Evolutionary conservation across 2,329 filamentous ascomycete genomes (phyloP), one percentile per base, ranked within the genome.

Genomic region (Scedosporium aurantiacum): DNA sequence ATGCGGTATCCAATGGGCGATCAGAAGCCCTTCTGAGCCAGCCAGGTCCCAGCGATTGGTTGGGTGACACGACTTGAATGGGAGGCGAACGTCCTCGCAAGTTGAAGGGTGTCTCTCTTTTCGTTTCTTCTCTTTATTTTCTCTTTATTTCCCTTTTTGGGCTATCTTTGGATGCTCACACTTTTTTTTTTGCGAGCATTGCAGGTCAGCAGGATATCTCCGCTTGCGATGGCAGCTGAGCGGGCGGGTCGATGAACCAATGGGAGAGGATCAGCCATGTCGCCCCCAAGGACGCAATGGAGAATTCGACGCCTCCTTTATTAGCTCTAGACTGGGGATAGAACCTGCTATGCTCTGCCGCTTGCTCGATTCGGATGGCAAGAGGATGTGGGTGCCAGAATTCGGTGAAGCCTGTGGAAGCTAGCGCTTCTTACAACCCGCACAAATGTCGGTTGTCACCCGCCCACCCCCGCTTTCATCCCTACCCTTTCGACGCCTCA

Each of bases 391-490:
- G 18, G 50, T 18, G 56, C 32, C 14, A 58, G 25, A 58, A 58
- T 37, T 58, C 56, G 56, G 56, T 58, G 56, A 58, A 58, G 28
- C 12, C 16, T 58, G 56, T 58, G 56, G 56, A 37, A 37, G 27
- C 27, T 37, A 58, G 56, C 37, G 37, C 40, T 58, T 43, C 56
- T 16, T 37, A 37, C 32, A 37, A 37, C 5, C 32, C 25, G 14
- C 52, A 16, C 14, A 23, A 28, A 43, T 27, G 10, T 32, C 32
- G 40, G 12, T 60, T 50, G 25, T 37, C 32, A 28, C 12, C 28
- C 12, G 43, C 23, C 21, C 16, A 60, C 28, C 25, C 23, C 43
- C 21, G 4, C 21, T 41, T 50, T 41, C 41, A 43, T 32, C 50
- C 50, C 50, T 27, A 23, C 58, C 25, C 41, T 37, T 27, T 50